A percentile compares a stretch with the other conserved stretches of the same genome.
These are phyloP conservation scores for Penicillium antarcticum DNA, from an alignment of 495 filamentous ascomycete species.

Conservation along the genomic window DNA sequence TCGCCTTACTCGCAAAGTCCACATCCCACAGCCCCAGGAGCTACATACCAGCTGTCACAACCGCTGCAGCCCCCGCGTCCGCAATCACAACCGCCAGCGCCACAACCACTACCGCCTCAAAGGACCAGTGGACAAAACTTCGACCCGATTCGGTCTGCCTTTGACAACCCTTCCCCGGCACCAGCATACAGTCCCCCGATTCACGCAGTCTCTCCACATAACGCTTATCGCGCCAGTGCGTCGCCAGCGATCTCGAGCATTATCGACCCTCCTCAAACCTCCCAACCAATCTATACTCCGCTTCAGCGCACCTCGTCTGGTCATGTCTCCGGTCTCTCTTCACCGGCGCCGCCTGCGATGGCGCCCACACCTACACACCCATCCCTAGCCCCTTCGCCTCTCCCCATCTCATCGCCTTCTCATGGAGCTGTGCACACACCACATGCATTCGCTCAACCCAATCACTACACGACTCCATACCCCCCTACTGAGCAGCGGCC, in stretches of 20 bases:
- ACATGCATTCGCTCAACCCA: constrained; percentile 21
- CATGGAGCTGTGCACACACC: constrained; percentile 20
- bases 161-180: constrained; percentile 59
- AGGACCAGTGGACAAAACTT: constrained; percentile 74
- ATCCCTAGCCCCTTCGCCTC: constrained; percentile 26
- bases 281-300: constrained; percentile 26
- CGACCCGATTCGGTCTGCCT: constrained; percentile 74
- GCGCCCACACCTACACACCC: constrained; percentile 22
- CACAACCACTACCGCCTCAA: constrained; percentile 28
- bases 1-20: constrained; percentile 16
- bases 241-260: constrained; percentile 88
- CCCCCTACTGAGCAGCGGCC: constrained; percentile 20
- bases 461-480: constrained; percentile 29
- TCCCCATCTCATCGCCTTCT: constrained; percentile 23
- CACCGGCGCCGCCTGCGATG: constrained; percentile 26
- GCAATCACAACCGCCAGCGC: constrained; percentile 39
- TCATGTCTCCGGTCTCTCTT: constrained; percentile 28
- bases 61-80: constrained; percentile 30
- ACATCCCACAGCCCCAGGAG: constrained; percentile 20
- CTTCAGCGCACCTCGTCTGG: constrained; percentile 31
- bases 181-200: constrained; percentile 44
- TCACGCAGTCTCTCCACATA: constrained; percentile 33
- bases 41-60: constrained; percentile 18
- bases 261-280: constrained; percentile 68
- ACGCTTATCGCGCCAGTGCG: constrained; percentile 66